These are phyloP conservation scores for Lasiodiplodia theobromae DNA, from an alignment of 2,329 filamentous ascomycete species.

Conservation along the genomic window DNA sequence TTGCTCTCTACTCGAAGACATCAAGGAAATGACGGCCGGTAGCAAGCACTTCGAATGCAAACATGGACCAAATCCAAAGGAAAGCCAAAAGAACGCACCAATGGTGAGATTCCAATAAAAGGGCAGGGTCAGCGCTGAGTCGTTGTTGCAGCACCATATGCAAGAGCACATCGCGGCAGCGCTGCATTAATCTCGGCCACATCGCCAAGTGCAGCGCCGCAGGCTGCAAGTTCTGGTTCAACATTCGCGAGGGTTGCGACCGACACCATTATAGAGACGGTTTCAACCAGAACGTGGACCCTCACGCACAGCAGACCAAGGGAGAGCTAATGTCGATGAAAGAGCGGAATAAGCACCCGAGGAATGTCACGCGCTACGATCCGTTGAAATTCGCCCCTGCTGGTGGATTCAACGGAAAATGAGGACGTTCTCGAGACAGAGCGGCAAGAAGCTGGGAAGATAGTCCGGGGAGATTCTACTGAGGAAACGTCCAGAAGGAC, in stretches of 20 bases:
- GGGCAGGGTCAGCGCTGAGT: neutral
- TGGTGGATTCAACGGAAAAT: neutral
- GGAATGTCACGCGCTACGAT: neutral
- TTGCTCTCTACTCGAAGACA: neutral
- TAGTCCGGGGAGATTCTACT: too few relatives aligned
- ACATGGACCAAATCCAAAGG: constrained; percentile 11
- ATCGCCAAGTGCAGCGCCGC: constrained; percentile 1
- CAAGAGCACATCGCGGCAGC: neutral
- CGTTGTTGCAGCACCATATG: neutral
- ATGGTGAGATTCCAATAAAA: neutral
- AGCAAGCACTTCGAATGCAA: too few relatives aligned
- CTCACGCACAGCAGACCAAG: neutral
- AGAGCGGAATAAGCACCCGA: neutral
- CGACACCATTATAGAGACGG: constrained; percentile 4
- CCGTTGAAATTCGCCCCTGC: neutral
- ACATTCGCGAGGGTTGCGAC: neutral
- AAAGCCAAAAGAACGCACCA: neutral
- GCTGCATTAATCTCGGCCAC: constrained; percentile 7
- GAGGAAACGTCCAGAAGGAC: too few relatives aligned
- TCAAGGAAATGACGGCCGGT: neutral
- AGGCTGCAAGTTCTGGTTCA: constrained; percentile 19
- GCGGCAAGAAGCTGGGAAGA: neutral
- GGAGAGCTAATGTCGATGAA: neutral
- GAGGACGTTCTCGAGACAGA: neutral
- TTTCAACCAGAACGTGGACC: neutral